Conservation (phyloP, 371 early-diverging fungal species). For the Circinella umbellata region DNA sequence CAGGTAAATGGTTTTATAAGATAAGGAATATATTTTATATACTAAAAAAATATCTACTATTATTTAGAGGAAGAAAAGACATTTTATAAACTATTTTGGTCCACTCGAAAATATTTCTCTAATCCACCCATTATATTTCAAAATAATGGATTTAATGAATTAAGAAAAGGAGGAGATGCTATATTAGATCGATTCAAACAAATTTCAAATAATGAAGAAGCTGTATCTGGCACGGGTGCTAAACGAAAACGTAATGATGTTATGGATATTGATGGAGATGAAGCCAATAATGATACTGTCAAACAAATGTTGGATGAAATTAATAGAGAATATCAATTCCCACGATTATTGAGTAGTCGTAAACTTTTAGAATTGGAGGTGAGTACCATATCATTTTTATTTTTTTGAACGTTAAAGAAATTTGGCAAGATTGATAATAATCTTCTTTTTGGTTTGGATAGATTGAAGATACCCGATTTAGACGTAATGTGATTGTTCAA, state of each 20-base stretch:
- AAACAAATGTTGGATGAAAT: constrained; percentile 38
- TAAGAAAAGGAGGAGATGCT: constrained; percentile 44
- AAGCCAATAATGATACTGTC: constrained; percentile 35
- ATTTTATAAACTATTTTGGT: constrained; percentile 54
- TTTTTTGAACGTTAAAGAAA: too few species aligned
- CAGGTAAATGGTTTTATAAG: constrained; percentile 27
- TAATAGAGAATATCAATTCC: constrained; percentile 65
- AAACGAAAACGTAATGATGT: constrained; percentile 22
- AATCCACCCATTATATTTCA: constrained; percentile 47
- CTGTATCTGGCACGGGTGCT: constrained; percentile 22
- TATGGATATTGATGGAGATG: constrained; percentile 30
- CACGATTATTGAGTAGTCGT: constrained; percentile 75
- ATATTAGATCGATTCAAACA: constrained; percentile 40
- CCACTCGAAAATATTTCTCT: constrained; percentile 43
- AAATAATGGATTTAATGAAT: constrained; percentile 34
- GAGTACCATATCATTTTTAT: too few species aligned
- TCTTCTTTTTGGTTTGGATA: constrained; percentile 19
- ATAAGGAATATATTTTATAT: too few species aligned
- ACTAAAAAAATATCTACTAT: not conserved
- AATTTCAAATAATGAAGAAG: constrained; percentile 44
- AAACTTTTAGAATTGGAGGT: constrained; percentile 75
- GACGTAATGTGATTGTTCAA: constrained; percentile 83
- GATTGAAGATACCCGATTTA: constrained; percentile 69
- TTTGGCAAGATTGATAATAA: too few species aligned
- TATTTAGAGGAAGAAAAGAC: constrained; percentile 45